Base-by-base conservation (phyloP, 805 yeast genomes). In the Wickerhamiella cacticola region DNA sequence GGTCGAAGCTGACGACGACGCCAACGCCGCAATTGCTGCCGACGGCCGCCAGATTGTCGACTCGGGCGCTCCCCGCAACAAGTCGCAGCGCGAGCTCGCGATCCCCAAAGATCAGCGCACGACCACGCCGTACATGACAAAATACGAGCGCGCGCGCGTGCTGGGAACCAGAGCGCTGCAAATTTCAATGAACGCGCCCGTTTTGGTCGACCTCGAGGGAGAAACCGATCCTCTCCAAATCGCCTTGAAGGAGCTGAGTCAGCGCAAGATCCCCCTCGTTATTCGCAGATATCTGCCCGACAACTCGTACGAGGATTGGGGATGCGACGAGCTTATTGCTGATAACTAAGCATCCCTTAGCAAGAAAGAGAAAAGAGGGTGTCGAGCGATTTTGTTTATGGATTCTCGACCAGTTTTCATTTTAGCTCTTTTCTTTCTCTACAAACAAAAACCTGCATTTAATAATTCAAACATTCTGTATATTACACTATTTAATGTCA, bases 101-200 rank as follows among this genome's bases (percentile, higher is more conserved):
- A 86, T 92, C 51, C 83, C 96, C 50, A 84, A 76, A 57, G 95
- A 85, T 19, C 70, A 83, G 55, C 78, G 99, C 66, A 75, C 87
- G 22, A 92, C 99, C 13, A 92, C 99, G 4, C 99, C 99, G 46
- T 92, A 89, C 64, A 88, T 92, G 97, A 92, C 99, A 50, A 92
- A 94, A 63, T 92, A 92, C 65, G 99, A 92, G 71, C 77, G 96
- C 58, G 99, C 99, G 5, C 78, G 99, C 69, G 86, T 92, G 52
- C 74, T 92, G 59, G 99, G 99, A 23, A 92, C 99, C 9, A 76
- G 99, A 59, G 98, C 99, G 1, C 70, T 92, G 55, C 99, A 92
- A 67, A 89, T 92, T 59, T 86, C 96, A 23, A 83, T 92, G 84
- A 92, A 92, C 63, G 98, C 99, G 1, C 98, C 98, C 1, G 97